Evolutionary conservation across 257 asterid genomes (phyloP).

Genomic region (Jasminum sambac): DNA sequence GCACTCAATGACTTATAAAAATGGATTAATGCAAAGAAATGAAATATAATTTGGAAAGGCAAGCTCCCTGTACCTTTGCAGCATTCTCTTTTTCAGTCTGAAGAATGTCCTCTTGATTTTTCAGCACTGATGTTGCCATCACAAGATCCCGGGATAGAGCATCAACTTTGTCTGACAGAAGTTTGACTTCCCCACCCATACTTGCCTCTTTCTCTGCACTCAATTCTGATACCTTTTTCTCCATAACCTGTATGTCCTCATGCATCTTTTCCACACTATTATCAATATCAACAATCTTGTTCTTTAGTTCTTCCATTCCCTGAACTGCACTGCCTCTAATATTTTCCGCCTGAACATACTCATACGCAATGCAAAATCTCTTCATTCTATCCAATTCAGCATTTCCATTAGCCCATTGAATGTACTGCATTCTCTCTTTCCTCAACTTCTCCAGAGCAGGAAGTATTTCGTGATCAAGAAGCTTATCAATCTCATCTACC

Average conservation of each 20-base stretch:
- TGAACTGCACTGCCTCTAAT: slow-evolving; percentile 69
- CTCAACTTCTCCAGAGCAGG: slow-evolving; percentile 92
- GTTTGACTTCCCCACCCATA: slow-evolving; percentile 87
- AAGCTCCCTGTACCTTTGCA: slow-evolving; percentile 50
- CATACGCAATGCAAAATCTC: slow-evolving; percentile 92
- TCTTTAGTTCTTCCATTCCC: slow-evolving; percentile 57
- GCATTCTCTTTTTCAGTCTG: slow-evolving; percentile 66
- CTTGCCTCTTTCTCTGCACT: slow-evolving; percentile 75
- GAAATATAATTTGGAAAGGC: background rate
- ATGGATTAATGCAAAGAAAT: background rate
- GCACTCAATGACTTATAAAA: slow-evolving; percentile 2
- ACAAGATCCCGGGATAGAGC: slow-evolving; percentile 76
- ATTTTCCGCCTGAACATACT: slow-evolving; percentile 81
- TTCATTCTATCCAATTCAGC: slow-evolving; percentile 89
- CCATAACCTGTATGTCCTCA: slow-evolving; percentile 66
- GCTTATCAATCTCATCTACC: slow-evolving; percentile 95
- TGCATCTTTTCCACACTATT: slow-evolving; percentile 51
- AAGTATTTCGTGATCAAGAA: slow-evolving; percentile 95
- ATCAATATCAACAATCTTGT: slow-evolving; percentile 63
- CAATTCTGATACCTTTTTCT: slow-evolving; percentile 56
- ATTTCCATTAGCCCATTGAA: slow-evolving; percentile 98
- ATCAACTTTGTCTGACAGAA: slow-evolving; percentile 75
- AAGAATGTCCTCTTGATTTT: slow-evolving; percentile 73
- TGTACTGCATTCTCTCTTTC: slow-evolving; percentile 92
- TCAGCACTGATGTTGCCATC: slow-evolving; percentile 67